Evolutionary conservation across 2,329 filamentous ascomycete genomes (phyloP), one percentile per base, ranked within the genome.

Genomic region (Verticillium dahliae): DNA sequence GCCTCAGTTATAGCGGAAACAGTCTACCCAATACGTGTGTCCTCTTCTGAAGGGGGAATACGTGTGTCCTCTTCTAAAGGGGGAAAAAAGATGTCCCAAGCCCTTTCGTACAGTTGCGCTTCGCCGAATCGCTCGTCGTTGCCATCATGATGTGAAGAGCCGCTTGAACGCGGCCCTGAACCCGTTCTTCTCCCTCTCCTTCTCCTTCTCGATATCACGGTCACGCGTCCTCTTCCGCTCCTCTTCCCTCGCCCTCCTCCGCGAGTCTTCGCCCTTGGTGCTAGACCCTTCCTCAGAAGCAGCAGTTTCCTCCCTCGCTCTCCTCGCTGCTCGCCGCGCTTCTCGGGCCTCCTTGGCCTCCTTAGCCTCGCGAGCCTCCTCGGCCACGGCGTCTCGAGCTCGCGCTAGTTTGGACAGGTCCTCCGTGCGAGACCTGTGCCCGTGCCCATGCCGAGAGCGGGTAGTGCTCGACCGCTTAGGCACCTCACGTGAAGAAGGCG

Each of bases 131-230:
- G 15, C 18, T 50, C 18, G 18, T 50, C 45, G 18, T 50, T 27
- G 22, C 45, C 22, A 37, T 59, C 60, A 62, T 55, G 61, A 74
- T n/a, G 65, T 67, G 61, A 78, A 77, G 10, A 78, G 37, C 63
- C 70, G 74, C 69, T 74, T 78, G 41, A 77, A 70, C n/a, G 71
- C 66, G 9, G 69, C 72, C 62, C 71, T 72, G 60, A 78, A 61
- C 1, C 74, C 74, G 7, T 65, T 63, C 56, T 66, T 62, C 35
- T 58, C 60, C 35, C 65, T 62, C 35, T 58, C 60, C 35, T 50
- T 62, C 54, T 67, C 69, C 56, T 69, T 67, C 61, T 65, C 67
- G 4, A 67, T 63, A 34, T 62, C 61, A 18, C 57, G 37, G 45
- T 65, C 57, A 37, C 60, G 59, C 39, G 59, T 59, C 39, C 38